phyloP scores from a whole-genome alignment of 257 asterid species.

The Henckelia pumila region DNA sequence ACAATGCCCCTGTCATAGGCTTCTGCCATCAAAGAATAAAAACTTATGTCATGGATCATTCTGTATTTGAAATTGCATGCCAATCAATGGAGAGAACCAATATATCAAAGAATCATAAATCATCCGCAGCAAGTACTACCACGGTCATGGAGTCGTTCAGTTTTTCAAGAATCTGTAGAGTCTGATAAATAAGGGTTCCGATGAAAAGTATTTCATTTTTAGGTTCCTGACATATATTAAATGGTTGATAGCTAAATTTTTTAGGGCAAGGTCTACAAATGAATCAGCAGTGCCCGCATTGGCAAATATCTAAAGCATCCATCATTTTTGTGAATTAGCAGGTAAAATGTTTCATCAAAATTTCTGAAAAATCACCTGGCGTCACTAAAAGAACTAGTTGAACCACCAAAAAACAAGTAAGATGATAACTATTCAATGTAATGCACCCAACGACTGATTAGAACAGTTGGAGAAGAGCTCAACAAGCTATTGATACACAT shows the following conservation, averaged over 20 bases:
- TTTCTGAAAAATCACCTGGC: background rate
- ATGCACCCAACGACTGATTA: too few species aligned
- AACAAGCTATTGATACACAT: background rate
- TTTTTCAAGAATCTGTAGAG: background rate
- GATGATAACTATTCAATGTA: too few species aligned
- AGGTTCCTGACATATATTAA: background rate
- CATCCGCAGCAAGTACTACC: conserved; percentile 2
- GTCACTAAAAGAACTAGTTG: conserved; percentile 11
- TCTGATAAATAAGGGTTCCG: conserved; percentile 17
- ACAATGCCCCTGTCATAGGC: conserved; percentile 37
- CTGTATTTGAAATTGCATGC: background rate
- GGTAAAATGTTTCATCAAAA: too few species aligned
- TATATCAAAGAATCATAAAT: background rate
- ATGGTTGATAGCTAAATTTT: background rate
- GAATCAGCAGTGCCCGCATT: too few species aligned
- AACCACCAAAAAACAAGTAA: conserved; percentile 8
- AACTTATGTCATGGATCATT: conserved; percentile 16
- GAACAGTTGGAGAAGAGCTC: too few species aligned
- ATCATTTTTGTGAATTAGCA: background rate
- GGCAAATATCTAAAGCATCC: conserved; percentile 12
- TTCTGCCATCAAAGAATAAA: conserved; percentile 35
- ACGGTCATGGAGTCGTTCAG: background rate
- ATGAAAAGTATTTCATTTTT: conserved; percentile 1
- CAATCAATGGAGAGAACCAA: background rate
- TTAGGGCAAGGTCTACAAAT: background rate